A percentile compares a stretch with the other conserved stretches of the same genome.
These are phyloP conservation scores for Calonectria pseudoreteaudii DNA, from an alignment of 2,329 filamentous ascomycete species.

Conservation along the genomic window DNA sequence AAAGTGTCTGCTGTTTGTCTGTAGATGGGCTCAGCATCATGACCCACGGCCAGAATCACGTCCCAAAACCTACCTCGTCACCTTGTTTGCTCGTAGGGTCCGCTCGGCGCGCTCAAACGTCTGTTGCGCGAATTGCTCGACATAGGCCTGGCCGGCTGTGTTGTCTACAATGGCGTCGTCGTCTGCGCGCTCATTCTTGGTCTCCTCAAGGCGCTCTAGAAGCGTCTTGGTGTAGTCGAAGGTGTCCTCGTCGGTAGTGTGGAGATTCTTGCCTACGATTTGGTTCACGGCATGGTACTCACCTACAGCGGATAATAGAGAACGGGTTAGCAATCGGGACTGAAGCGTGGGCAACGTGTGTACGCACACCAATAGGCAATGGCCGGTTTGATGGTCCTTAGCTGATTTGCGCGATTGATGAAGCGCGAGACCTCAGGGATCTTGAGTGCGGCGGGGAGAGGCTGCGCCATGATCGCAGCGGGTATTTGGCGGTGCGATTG, in stretches of 20 bases:
- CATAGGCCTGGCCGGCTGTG: constrained; percentile 86
- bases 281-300: constrained; percentile 95
- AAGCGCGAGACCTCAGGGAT: constrained; percentile 87
- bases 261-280: constrained; percentile 84
- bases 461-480: constrained; percentile 70
- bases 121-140: constrained; percentile 93
- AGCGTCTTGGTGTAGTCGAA: constrained; percentile 83
- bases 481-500: background rate
- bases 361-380: constrained; percentile 94
- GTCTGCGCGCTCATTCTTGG: constrained; percentile 70
- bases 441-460: constrained; percentile 67
- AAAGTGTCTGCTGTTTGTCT: constrained; percentile 96
- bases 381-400: constrained; percentile 86
- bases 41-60: background rate
- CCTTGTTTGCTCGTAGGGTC: constrained; percentile 84
- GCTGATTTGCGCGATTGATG: constrained; percentile 83
- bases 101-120: constrained; percentile 88
- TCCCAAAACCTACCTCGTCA: constrained; percentile 72
- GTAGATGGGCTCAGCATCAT: constrained; percentile 1
- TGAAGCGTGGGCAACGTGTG: background rate
- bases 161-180: constrained; percentile 92
- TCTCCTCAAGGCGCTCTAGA: constrained; percentile 88
- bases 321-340: background rate
- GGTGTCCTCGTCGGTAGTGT: constrained; percentile 81
- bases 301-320: background rate